phyloP scores from a whole-genome alignment of 1,139 yeast genomes.

The Blastobotrys apis region DNA sequence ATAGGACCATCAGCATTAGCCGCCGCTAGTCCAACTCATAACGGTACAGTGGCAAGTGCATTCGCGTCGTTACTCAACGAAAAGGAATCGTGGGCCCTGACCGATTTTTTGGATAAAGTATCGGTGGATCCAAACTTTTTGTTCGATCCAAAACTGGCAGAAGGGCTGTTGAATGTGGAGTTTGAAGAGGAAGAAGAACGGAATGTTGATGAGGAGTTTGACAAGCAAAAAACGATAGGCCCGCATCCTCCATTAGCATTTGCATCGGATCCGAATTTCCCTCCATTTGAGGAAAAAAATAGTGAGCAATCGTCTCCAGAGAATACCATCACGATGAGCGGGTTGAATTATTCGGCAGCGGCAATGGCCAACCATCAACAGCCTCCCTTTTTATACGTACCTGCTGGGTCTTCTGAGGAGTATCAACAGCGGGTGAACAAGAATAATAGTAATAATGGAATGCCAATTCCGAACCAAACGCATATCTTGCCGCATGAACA shows the following conservation, averaged over 20 bases:
- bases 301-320: constrained; percentile 7
- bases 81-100: constrained; percentile 36
- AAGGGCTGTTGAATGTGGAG: constrained; percentile 22
- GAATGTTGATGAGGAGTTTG: constrained; percentile 1
- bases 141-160: constrained; percentile 33
- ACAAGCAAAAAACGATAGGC: constrained; percentile 7
- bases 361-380: neutral
- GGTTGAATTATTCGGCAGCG: no score
- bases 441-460: no score
- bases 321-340: no score
- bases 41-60: constrained; percentile 10
- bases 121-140: constrained; percentile 36
- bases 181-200: constrained; percentile 21
- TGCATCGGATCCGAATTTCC: constrained; percentile 19
- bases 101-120: constrained; percentile 37
- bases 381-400: neutral
- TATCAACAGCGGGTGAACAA: no score
- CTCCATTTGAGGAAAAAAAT: constrained; percentile 13
- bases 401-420: neutral
- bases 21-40: neutral
- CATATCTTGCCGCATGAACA: neutral
- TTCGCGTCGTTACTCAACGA: constrained; percentile 33
- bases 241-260: constrained; percentile 17
- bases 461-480: neutral
- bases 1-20: neutral